phyloP scores from a whole-genome alignment of 2,329 filamentous ascomycete genomes.

The Cytospora mali region DNA sequence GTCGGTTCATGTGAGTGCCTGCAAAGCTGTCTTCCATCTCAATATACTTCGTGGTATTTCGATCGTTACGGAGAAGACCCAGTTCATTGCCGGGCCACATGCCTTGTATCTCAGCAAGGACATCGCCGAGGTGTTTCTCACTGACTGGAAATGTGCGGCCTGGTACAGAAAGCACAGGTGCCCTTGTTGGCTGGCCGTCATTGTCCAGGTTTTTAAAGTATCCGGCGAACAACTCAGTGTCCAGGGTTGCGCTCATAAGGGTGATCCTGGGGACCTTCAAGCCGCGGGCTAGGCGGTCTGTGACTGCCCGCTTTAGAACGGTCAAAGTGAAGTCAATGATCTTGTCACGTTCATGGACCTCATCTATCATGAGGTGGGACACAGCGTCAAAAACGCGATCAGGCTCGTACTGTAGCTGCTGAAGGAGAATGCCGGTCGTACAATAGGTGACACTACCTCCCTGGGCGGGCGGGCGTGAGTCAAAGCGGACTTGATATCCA shows the following conservation, averaged over 20 bases:
- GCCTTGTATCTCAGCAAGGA: slow-evolving; percentile 1
- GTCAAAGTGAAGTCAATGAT: slow-evolving; percentile 22
- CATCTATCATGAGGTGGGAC: slow-evolving; percentile 54
- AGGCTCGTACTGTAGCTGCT: slow-evolving; percentile 44
- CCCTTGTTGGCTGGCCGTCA: not conserved
- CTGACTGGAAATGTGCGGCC: slow-evolving; percentile 23
- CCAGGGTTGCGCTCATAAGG: slow-evolving; percentile 25
- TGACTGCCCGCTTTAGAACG: slow-evolving; percentile 17
- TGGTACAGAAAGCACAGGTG: slow-evolving; percentile 20
- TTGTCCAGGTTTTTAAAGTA: slow-evolving; percentile 17
- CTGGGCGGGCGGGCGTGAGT: slow-evolving; percentile 38
- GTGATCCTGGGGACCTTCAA: slow-evolving; percentile 14
- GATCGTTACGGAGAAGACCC: not conserved
- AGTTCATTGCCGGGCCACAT: not conserved
- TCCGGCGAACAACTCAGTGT: slow-evolving; percentile 27
- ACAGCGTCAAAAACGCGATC: slow-evolving; percentile 43
- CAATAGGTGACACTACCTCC: slow-evolving; percentile 48
- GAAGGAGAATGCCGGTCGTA: slow-evolving; percentile 52
- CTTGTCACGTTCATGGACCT: slow-evolving; percentile 39
- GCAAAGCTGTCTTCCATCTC: not conserved
- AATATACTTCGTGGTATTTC: not conserved
- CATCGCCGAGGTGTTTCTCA: slow-evolving; percentile 18
- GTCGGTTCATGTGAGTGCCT: not conserved
- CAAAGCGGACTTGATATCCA: slow-evolving; percentile 50
- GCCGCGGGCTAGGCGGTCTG: slow-evolving; percentile 16